These are phyloP conservation scores for Trichoderma sp. DNA, from an alignment of 2,329 filamentous ascomycete species.

Conservation along the genomic window DNA sequence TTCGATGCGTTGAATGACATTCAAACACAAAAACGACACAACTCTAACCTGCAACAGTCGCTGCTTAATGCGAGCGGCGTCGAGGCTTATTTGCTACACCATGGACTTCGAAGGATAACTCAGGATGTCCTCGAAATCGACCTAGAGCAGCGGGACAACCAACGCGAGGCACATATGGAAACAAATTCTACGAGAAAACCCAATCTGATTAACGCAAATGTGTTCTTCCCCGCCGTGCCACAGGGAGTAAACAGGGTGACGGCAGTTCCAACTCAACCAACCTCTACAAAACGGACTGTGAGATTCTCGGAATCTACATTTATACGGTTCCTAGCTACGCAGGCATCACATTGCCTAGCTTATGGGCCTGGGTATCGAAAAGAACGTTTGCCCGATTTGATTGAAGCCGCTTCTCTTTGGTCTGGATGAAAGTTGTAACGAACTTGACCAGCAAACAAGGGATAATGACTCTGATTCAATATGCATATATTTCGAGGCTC, in stretches of 20 bases:
- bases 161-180: neutral
- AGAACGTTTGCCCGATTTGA: neutral
- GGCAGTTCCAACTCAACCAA: neutral
- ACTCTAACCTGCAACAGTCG: neutral
- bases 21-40: neutral
- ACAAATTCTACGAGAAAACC: neutral
- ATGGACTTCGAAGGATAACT: neutral
- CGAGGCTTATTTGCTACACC: neutral
- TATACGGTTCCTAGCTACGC: neutral
- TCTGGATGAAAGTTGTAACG: neutral
- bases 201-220: neutral
- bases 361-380: neutral
- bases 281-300: neutral
- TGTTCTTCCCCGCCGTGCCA: neutral
- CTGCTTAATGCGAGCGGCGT: neutral
- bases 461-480: too few species aligned
- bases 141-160: neutral
- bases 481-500: too few species aligned
- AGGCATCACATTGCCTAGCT: neutral
- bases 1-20: neutral
- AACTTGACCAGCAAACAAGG: neutral
- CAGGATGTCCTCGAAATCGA: neutral
- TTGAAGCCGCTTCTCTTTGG: neutral
- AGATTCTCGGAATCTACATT: neutral
- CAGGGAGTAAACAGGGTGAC: neutral